A percentile compares a stretch with the other conserved stretches of the same genome.
Evolutionary conservation across 2,329 filamentous ascomycete species (phyloP).

Genomic region (Fusarium temperatum): DNA sequence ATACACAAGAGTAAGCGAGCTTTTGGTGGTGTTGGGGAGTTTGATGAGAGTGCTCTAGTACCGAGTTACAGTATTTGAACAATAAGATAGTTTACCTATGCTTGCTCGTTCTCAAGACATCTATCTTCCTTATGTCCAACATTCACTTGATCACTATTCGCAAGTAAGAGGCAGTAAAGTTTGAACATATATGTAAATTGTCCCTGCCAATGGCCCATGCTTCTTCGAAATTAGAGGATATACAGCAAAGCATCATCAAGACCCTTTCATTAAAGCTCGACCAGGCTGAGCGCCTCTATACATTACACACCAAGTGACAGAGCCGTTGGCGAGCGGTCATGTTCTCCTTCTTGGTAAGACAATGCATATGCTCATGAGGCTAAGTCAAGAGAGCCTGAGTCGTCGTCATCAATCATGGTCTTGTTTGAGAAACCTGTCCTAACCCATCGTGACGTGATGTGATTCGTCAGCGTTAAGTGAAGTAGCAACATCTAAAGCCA

Average conservation of each 20-base stretch:
- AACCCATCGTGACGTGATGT: slow-evolving; percentile 11
- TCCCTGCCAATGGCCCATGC: slow-evolving; percentile 37
- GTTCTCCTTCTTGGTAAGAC: slow-evolving; percentile 13
- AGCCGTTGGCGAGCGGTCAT: slow-evolving; percentile 11
- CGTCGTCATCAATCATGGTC: slow-evolving; percentile 34
- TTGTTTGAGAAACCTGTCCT: slow-evolving; percentile 24
- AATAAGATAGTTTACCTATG: neutral
- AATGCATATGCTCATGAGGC: slow-evolving; percentile 20
- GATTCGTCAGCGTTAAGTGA: slow-evolving; percentile 3
- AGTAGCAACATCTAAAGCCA: slow-evolving; percentile 35
- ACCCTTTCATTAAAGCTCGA: slow-evolving; percentile 32
- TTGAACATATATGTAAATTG: slow-evolving; percentile 39
- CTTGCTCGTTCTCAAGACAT: neutral
- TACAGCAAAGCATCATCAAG: slow-evolving; percentile 40
- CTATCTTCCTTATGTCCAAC: neutral
- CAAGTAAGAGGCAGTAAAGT: neutral
- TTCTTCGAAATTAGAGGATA: slow-evolving; percentile 43
- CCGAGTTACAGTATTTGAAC: neutral
- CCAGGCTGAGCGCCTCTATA: slow-evolving; percentile 22
- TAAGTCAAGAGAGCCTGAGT: slow-evolving; percentile 8
- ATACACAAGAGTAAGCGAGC: slow-evolving; percentile 1
- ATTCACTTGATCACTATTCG: neutral
- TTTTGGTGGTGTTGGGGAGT: slow-evolving; percentile 14
- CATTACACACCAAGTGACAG: slow-evolving; percentile 21
- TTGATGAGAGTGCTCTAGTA: neutral